Percentiles rank a stretch among this genome's conserved stretches.
phyloP scores from a whole-genome alignment of 371 early-diverging fungal species.

The Apophysomyces ossiformis region DNA sequence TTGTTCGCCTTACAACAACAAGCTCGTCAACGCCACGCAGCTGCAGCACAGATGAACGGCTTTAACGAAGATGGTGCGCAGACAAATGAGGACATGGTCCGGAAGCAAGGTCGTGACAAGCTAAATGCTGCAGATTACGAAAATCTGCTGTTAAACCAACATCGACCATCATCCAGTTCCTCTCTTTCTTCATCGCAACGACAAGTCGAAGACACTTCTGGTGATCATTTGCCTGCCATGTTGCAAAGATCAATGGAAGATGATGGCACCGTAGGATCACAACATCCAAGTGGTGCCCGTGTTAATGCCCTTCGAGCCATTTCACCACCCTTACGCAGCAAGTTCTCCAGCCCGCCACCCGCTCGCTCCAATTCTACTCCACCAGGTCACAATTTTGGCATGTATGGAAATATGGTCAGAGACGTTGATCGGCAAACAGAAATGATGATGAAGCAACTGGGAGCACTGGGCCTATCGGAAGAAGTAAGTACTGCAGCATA shows the following conservation, averaged over 20 bases:
- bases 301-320: constrained; percentile 22
- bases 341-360: constrained; percentile 38
- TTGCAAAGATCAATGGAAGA: constrained; percentile 16
- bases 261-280: background rate
- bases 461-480: constrained; percentile 41
- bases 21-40: constrained; percentile 52
- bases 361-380: constrained; percentile 56
- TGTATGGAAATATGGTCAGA: constrained; percentile 17
- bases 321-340: constrained; percentile 42
- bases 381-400: constrained; percentile 40
- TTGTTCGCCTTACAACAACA: constrained; percentile 68
- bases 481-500: constrained; percentile 24
- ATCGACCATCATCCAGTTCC: constrained; percentile 6
- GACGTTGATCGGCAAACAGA: constrained; percentile 31
- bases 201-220: constrained; percentile 11
- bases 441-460: constrained; percentile 38
- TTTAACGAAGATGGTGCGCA: constrained; percentile 22
- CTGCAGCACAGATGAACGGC: constrained; percentile 33
- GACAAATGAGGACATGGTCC: background rate
- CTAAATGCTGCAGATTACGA: constrained; percentile 4
- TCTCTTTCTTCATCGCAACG: constrained; percentile 14
- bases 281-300: constrained; percentile 3
- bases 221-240: constrained; percentile 19
- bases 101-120: constrained; percentile 5
- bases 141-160: background rate